phyloP scores from a whole-genome alignment of 139 green algal genomes.

The Auxenochlorella pyrenoidosa region DNA sequence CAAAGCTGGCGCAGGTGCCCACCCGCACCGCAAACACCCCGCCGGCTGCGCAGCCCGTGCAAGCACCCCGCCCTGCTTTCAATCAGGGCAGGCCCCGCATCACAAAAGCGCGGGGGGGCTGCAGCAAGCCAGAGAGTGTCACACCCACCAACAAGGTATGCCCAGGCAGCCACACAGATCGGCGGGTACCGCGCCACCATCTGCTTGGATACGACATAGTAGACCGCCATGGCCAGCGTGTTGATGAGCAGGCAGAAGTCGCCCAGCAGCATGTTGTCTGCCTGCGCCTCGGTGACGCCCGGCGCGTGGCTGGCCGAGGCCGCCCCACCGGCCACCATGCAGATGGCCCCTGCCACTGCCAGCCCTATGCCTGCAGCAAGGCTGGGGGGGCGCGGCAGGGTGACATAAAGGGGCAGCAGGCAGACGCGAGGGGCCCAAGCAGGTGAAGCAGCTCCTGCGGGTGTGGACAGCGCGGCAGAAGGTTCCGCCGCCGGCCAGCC shows the following conservation, averaged over 20 bases:
- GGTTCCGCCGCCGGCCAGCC: neutral
- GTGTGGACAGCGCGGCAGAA: neutral
- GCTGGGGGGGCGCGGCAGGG: neutral
- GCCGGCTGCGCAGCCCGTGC: no score
- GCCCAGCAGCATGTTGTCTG: constrained; percentile 53
- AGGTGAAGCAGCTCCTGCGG: neutral
- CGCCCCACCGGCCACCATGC: constrained; percentile 60
- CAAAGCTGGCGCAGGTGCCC: no score
- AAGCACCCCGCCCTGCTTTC: no score
- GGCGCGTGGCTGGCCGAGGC: constrained; percentile 1
- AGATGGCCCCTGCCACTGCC: constrained; percentile 61
- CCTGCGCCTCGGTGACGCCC: neutral
- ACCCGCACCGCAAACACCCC: no score
- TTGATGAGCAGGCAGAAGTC: constrained; percentile 69
- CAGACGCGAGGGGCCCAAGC: no score
- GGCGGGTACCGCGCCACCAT: constrained; percentile 50
- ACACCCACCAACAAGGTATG: constrained; percentile 58
- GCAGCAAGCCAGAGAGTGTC: no score
- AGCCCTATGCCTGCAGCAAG: constrained; percentile 44
- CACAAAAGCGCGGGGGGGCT: no score
- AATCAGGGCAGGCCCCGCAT: no score
- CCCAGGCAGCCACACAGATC: constrained; percentile 71
- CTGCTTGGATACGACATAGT: constrained; percentile 64
- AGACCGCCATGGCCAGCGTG: constrained; percentile 63
- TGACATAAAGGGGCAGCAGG: no score